A percentile compares a stretch with the other conserved stretches of the same genome.
Conservation (phyloP, 2,329 filamentous ascomycete genomes). For the Scedosporium apiospermum region DNA sequence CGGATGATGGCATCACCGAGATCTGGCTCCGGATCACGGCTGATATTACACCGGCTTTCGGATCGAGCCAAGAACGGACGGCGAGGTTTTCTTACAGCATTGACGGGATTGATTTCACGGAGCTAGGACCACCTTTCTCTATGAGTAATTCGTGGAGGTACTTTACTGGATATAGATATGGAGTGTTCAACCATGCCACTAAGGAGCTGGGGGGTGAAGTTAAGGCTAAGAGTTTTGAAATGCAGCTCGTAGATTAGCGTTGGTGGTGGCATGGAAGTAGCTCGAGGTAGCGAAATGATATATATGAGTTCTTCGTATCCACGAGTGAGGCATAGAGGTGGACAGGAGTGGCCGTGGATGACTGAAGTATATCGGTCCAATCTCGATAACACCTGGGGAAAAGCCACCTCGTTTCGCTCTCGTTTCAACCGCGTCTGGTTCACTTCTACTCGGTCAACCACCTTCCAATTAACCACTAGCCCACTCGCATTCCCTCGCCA, state of each 20-base stretch:
- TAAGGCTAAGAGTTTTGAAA: conserved; percentile 9
- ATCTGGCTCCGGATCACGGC: conserved; percentile 15
- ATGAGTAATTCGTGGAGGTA: conserved; percentile 31
- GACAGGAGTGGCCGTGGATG: too few species aligned
- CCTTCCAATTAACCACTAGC: too few species aligned
- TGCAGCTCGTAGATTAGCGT: background rate
- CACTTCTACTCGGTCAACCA: too few species aligned
- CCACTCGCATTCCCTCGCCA: too few species aligned
- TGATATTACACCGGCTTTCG: conserved; percentile 12
- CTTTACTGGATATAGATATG: conserved; percentile 39
- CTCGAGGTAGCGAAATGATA: too few species aligned
- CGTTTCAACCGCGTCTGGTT: too few species aligned
- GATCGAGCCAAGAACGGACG: conserved; percentile 4
- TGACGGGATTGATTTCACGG: conserved; percentile 27
- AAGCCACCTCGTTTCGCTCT: too few species aligned
- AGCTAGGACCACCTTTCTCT: conserved; percentile 23
- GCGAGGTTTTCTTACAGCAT: conserved; percentile 27
- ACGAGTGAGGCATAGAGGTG: too few species aligned
- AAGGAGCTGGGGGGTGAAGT: conserved; percentile 15
- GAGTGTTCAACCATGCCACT: conserved; percentile 39
- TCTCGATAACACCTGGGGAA: too few species aligned
- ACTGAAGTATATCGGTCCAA: too few species aligned
- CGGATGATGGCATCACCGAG: background rate
- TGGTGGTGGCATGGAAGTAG: too few species aligned
- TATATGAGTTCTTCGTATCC: too few species aligned